Conservation (phyloP, 164 flowering plant species). For the Cinnamomum chago region DNA sequence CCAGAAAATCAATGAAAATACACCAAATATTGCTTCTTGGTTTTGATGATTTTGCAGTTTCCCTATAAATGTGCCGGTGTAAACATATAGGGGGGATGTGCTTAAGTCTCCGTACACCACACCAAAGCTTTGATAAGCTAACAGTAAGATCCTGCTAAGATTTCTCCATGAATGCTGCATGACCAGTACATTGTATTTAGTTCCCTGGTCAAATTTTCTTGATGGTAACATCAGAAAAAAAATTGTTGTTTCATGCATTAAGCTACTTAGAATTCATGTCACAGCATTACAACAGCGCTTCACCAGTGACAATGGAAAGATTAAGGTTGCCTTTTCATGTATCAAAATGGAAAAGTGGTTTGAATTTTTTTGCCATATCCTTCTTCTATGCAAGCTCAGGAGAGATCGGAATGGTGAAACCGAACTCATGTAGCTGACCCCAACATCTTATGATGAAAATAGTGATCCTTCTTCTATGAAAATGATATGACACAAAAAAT, state of each 20-base stretch:
- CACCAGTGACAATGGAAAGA: background rate
- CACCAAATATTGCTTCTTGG: constrained; percentile 60
- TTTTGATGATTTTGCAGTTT: constrained; percentile 21
- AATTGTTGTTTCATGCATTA: background rate
- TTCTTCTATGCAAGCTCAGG: too few relatives aligned
- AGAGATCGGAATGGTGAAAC: too few relatives aligned
- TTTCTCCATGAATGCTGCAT: constrained; percentile 19
- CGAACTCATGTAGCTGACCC: too few relatives aligned
- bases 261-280: background rate
- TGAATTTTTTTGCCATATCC: background rate
- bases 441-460: too few relatives aligned
- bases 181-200: background rate
- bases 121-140: constrained; percentile 60
- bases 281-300: background rate
- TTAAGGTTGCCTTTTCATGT: background rate
- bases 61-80: constrained; percentile 36
- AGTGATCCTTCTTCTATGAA: too few relatives aligned
- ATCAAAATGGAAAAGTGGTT: background rate
- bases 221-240: background rate
- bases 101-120: constrained; percentile 51
- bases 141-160: constrained; percentile 18
- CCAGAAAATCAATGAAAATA: constrained; percentile 70
- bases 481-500: too few relatives aligned
- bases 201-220: background rate
- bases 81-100: constrained; percentile 64